Percentiles rank a stretch among this genome's conserved stretches.
These are phyloP conservation scores for Halophytophthora batemanensis DNA, from an alignment of 352 stramenopile genomes.

Conservation along the genomic window DNA sequence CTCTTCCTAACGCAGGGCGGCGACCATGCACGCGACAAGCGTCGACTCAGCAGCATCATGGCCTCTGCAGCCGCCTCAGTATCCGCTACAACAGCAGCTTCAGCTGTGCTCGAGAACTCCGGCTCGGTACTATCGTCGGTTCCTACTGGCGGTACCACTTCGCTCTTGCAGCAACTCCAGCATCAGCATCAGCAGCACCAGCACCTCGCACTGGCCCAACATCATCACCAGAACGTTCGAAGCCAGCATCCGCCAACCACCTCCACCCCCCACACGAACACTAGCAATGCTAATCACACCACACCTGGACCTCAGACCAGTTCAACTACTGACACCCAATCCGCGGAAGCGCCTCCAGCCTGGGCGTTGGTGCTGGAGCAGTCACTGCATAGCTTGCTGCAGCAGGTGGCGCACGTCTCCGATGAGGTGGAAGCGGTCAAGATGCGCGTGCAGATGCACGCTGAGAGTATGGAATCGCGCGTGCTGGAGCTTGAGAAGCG, in stretches of 20 bases:
- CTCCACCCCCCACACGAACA: background rate
- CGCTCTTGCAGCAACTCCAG: slow-evolving; percentile 15
- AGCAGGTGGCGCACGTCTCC: slow-evolving; percentile 49
- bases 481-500: slow-evolving; percentile 47
- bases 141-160: slow-evolving; percentile 1
- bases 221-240: slow-evolving; percentile 5
- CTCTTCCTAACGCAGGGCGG: slow-evolving; percentile 20
- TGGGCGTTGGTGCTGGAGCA: slow-evolving; percentile 52
- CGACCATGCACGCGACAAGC: slow-evolving; percentile 16
- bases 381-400: slow-evolving; percentile 52
- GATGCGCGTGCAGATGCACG: slow-evolving; percentile 35
- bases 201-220: slow-evolving; percentile 2
- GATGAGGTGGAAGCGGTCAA: slow-evolving; percentile 55
- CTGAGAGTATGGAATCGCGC: slow-evolving; percentile 34
- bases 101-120: slow-evolving; percentile 2
- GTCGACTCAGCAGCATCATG: slow-evolving; percentile 14
- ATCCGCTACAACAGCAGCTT: background rate
- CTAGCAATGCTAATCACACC: background rate
- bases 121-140: slow-evolving; percentile 3
- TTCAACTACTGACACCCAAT: background rate
- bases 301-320: background rate
- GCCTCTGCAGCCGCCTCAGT: background rate
- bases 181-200: slow-evolving; percentile 14
- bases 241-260: slow-evolving; percentile 11
- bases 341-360: slow-evolving; percentile 23